Evolutionary conservation across 2,329 filamentous ascomycete genomes (phyloP).

Genomic region (Penicillium sp.): DNA sequence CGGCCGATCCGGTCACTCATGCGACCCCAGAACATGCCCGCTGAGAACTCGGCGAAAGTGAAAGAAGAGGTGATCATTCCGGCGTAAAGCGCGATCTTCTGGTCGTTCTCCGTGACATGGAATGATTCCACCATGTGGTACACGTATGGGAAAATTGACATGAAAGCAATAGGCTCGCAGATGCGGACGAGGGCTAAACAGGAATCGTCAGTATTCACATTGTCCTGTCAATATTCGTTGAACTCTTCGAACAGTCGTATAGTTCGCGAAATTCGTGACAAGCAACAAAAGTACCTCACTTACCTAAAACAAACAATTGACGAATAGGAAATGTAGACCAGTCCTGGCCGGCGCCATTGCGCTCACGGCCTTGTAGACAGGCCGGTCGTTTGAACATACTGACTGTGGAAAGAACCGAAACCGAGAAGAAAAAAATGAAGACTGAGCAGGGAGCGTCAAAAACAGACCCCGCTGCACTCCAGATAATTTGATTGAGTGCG

Average conservation of each 20-base stretch:
- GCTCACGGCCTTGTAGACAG: slow-evolving; percentile 31
- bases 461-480: slow-evolving; percentile 15
- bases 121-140: slow-evolving; percentile 97
- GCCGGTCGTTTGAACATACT: slow-evolving; percentile 35
- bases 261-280: slow-evolving; percentile 7
- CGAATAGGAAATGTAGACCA: slow-evolving; percentile 52
- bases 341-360: slow-evolving; percentile 27
- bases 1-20: slow-evolving; percentile 88
- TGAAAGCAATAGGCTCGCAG: slow-evolving; percentile 98
- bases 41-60: slow-evolving; percentile 90
- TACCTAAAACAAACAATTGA: slow-evolving; percentile 52
- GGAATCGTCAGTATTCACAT: slow-evolving; percentile 7
- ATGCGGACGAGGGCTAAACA: slow-evolving; percentile 78
- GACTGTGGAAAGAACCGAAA: slow-evolving; percentile 2
- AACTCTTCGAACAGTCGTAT: slow-evolving; percentile 9
- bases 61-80: slow-evolving; percentile 96
- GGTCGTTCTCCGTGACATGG: slow-evolving; percentile 71
- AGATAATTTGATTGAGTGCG: slow-evolving; percentile 10
- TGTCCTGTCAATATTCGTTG: slow-evolving; percentile 9
- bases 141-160: slow-evolving; percentile 98
- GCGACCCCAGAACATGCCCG: slow-evolving; percentile 86
- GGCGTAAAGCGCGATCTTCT: slow-evolving; percentile 82
- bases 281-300: slow-evolving; percentile 29
- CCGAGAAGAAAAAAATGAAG: background rate
- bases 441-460: background rate